phyloP scores from a whole-genome alignment of 2,329 filamentous ascomycete species.

The Karstenula rhodostoma region DNA sequence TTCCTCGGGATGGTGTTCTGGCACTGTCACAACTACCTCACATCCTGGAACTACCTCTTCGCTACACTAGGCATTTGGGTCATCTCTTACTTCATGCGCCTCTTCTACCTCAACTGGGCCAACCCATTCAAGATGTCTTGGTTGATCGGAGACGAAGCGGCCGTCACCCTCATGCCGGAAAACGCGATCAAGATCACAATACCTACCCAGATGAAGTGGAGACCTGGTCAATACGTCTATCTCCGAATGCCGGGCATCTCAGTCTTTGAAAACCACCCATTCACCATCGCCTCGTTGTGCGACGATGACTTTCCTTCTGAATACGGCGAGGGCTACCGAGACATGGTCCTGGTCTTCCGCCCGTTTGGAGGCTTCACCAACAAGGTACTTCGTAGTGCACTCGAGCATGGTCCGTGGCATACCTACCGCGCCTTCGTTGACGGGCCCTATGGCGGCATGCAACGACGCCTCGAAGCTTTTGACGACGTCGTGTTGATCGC shows the following conservation, averaged over 20 bases:
- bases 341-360: constrained; percentile 90
- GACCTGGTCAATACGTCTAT: constrained; percentile 93
- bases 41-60: constrained; percentile 89
- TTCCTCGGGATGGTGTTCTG: constrained; percentile 90
- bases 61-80: constrained; percentile 82
- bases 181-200: constrained; percentile 97
- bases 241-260: constrained; percentile 93
- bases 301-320: constrained; percentile 92
- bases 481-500: constrained; percentile 93
- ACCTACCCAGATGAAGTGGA: constrained; percentile 91
- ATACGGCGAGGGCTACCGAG: constrained; percentile 86
- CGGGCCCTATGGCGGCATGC: constrained; percentile 94
- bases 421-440: constrained; percentile 93
- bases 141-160: constrained; percentile 89
- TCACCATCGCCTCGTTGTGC: constrained; percentile 91
- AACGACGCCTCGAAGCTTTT: constrained; percentile 86
- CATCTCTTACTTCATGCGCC: constrained; percentile 74
- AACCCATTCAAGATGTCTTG: constrained; percentile 81
- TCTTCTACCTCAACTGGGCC: constrained; percentile 91
- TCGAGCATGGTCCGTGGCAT: constrained; percentile 87
- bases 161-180: constrained; percentile 87
- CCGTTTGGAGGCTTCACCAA: constrained; percentile 91
- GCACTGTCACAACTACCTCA: constrained; percentile 93
- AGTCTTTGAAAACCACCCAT: constrained; percentile 90
- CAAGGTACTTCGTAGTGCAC: constrained; percentile 80